Conservation (phyloP, 2,329 filamentous ascomycete genomes). For the Iodosphaeria phyllophila region DNA sequence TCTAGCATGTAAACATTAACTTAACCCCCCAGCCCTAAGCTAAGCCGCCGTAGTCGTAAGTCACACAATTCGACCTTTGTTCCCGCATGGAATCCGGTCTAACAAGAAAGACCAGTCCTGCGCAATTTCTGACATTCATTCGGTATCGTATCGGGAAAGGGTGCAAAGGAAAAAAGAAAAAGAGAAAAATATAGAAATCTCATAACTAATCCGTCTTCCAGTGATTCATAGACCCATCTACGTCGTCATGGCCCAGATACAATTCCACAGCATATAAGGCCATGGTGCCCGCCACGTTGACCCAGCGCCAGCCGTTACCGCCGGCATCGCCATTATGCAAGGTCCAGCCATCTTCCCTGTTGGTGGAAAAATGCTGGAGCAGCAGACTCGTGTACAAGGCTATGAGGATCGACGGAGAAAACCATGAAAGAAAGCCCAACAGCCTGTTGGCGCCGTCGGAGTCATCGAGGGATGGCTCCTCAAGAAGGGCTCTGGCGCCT, state of each 20-base stretch:
- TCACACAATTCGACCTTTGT: too few relatives aligned
- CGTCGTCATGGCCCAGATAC: constrained; percentile 67
- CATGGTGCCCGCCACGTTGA: constrained; percentile 83
- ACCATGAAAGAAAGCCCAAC: constrained; percentile 75
- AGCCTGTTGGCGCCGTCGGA: constrained; percentile 65
- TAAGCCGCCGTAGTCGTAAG: too few relatives aligned
- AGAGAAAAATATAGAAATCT: too few relatives aligned
- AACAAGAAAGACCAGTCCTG: too few relatives aligned
- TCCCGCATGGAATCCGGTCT: too few relatives aligned
- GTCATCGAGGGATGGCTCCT: constrained; percentile 75
- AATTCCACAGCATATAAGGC: constrained; percentile 77
- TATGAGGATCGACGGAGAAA: constrained; percentile 84
- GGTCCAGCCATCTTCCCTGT: constrained; percentile 61
- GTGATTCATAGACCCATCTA: constrained; percentile 56
- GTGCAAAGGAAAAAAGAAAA: too few relatives aligned
- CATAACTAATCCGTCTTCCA: constrained; percentile 96
- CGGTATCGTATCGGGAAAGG: too few relatives aligned
- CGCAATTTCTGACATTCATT: too few relatives aligned
- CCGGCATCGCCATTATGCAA: constrained; percentile 66
- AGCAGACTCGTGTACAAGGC: constrained; percentile 91
- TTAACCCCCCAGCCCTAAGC: too few relatives aligned
- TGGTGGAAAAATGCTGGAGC: constrained; percentile 84
- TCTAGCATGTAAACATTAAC: too few relatives aligned
- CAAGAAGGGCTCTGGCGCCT: constrained; percentile 63
- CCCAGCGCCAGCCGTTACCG: constrained; percentile 82